phyloP scores from a whole-genome alignment of 371 early-diverging fungal species.

The Mortierella sp. region DNA sequence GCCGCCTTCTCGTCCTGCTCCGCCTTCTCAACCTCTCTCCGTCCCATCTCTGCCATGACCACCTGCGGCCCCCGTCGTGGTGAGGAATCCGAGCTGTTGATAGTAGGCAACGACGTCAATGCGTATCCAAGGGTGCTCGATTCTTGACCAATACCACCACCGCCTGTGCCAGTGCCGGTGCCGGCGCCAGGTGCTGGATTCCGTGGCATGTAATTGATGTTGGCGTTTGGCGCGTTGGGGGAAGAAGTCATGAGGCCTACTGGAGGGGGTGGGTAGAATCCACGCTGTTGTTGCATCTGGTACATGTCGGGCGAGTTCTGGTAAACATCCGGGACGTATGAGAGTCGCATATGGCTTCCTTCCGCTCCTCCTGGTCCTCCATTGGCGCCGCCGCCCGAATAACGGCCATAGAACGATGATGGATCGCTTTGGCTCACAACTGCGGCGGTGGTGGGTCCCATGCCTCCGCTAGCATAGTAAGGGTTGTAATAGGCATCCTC shows the following conservation, averaged over 20 bases:
- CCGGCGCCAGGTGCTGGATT: not conserved
- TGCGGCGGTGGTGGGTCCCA: slow-evolving; percentile 1
- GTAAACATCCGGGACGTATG: slow-evolving; percentile 7
- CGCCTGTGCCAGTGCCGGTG: not conserved
- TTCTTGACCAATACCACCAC: not conserved
- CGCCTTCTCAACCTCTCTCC: slow-evolving; percentile 20
- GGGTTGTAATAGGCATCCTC: slow-evolving; percentile 44
- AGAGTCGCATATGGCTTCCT: not conserved
- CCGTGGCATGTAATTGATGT: not conserved
- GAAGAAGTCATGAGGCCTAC: slow-evolving; percentile 1
- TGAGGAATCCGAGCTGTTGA: slow-evolving; percentile 16
- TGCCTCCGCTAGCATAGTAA: slow-evolving; percentile 24
- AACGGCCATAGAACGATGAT: slow-evolving; percentile 25
- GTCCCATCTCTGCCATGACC: slow-evolving; percentile 33
- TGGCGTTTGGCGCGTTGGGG: slow-evolving; percentile 4
- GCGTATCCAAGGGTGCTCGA: slow-evolving; percentile 1
- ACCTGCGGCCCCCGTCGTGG: slow-evolving; percentile 42
- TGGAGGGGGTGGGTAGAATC: slow-evolving; percentile 29
- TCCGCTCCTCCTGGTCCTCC: not conserved
- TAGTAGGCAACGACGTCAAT: slow-evolving; percentile 20
- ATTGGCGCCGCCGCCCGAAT: not conserved
- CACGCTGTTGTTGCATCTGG: slow-evolving; percentile 17
- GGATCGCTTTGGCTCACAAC: slow-evolving; percentile 19
- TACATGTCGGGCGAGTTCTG: not conserved
- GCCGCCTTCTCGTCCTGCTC: not conserved